These are phyloP conservation scores for Xylaria venustula DNA, from an alignment of 495 filamentous ascomycete genomes.

Conservation along the genomic window DNA sequence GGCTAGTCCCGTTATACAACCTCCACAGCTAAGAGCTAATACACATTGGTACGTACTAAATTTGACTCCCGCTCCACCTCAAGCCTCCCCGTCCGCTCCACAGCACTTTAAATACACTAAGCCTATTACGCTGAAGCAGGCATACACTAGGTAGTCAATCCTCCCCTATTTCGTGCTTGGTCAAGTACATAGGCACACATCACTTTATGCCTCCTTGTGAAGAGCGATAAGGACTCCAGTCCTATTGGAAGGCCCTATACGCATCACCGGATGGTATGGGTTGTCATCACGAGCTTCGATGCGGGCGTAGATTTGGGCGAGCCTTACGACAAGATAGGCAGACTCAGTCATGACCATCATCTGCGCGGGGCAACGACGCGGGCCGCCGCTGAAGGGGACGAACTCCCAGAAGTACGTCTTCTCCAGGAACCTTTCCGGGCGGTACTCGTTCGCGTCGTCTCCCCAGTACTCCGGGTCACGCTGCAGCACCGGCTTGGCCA, in stretches of 20 bases:
- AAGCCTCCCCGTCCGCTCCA: too few species aligned
- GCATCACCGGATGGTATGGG: not conserved
- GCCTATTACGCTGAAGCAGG: too few species aligned
- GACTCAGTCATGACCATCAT: not conserved
- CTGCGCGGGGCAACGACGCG: constrained; percentile 26
- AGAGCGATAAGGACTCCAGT: not conserved
- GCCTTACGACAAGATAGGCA: not conserved
- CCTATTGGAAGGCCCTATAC: not conserved
- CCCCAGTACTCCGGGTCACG: constrained; percentile 44
- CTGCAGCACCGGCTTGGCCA: constrained; percentile 52
- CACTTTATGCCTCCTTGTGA: not conserved
- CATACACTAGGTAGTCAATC: too few species aligned
- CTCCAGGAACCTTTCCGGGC: constrained; percentile 43
- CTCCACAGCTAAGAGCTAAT: too few species aligned
- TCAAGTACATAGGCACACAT: too few species aligned
- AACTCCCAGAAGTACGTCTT: constrained; percentile 36
- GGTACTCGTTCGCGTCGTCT: constrained; percentile 39
- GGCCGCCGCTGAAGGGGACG: constrained; percentile 62
- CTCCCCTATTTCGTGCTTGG: too few species aligned
- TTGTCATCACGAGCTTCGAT: not conserved
- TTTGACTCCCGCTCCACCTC: too few species aligned
- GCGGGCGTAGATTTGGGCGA: not conserved
- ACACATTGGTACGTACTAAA: too few species aligned
- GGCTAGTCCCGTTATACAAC: too few species aligned
- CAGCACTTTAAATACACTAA: too few species aligned